Base-by-base conservation (phyloP, 345 rosid species). In the Gossypium longicalyx region DNA sequence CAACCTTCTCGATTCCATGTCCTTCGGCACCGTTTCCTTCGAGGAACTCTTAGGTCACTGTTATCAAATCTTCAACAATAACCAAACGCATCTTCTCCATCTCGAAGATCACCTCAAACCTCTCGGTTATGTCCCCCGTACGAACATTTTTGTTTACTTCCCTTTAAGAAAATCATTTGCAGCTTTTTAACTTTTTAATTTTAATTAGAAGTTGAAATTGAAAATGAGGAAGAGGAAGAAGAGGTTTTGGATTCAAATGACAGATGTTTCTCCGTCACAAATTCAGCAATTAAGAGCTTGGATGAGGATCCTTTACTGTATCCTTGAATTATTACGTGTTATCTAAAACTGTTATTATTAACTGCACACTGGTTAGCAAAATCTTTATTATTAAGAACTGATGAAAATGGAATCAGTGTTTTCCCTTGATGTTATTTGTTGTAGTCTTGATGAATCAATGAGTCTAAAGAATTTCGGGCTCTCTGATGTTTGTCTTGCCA, bases 11-110 rank as follows among this genome's bases (percentile, higher is more conserved):
- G 97, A 92, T 2, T 86, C 91, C 0, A 88, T 90, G 94, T 84
- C 94, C 9, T 87, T 90, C 10, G 97, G 91, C 19, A 90, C 93
- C 0, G 92, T 94, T 17, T 94, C 98, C 1, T 92, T 92, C 10
- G 97, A 90, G 82, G 98, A 90, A 80, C 87, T 90, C 5, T 74
- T 91, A 63, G 94, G 98, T 77, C 94, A 94, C 60, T 91, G 96
- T 78, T 87, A 80, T 69, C 88, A 91, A 76, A 84, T 89, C 72
- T 86, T 80, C 71, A 87, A 86, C 71, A 78, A 74, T 74, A 93
- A 88, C 27, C 85, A 91, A 25, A 71, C n/a, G 5, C 80, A 82
- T 59, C 82, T 90, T 41, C 67, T 85, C 45, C 65, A 79, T 49
- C 84, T 93, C 57, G 79, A 83, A 73, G 86, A 86, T 57, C 83